These are phyloP conservation scores for Capronia coronata DNA, from an alignment of 2,329 filamentous ascomycete genomes.

Conservation along the genomic window DNA sequence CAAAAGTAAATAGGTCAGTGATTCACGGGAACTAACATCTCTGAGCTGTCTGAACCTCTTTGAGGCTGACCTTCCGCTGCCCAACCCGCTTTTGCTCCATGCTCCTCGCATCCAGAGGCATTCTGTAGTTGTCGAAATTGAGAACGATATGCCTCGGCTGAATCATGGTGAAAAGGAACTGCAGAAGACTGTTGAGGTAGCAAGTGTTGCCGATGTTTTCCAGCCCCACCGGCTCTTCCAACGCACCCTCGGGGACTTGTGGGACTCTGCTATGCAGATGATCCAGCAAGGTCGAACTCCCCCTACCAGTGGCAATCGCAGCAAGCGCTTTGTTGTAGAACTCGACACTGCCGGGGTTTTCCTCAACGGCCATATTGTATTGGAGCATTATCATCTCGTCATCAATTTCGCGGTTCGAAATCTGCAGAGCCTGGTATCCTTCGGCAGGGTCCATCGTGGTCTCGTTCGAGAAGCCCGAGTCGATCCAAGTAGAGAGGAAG, in stretches of 20 bases:
- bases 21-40: slow-evolving; percentile 61
- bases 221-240: slow-evolving; percentile 71
- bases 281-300: slow-evolving; percentile 33
- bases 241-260: slow-evolving; percentile 30
- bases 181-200: slow-evolving; percentile 91
- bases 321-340: slow-evolving; percentile 43
- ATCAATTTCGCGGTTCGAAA: slow-evolving; percentile 47
- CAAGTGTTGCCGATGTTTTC: slow-evolving; percentile 96
- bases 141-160: slow-evolving; percentile 75
- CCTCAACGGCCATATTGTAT: slow-evolving; percentile 43
- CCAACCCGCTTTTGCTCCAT: slow-evolving; percentile 66
- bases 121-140: slow-evolving; percentile 63
- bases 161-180: slow-evolving; percentile 87
- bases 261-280: slow-evolving; percentile 21
- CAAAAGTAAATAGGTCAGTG: slow-evolving; percentile 14
- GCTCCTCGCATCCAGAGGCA: slow-evolving; percentile 59
- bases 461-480: slow-evolving; percentile 49
- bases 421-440: slow-evolving; percentile 48
- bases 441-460: slow-evolving; percentile 52
- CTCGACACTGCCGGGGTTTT: slow-evolving; percentile 42
- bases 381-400: slow-evolving; percentile 47
- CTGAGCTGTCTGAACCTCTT: slow-evolving; percentile 56
- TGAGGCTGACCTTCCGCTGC: slow-evolving; percentile 58
- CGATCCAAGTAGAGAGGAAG: slow-evolving; percentile 47
- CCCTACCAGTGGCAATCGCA: slow-evolving; percentile 42